These are phyloP conservation scores for Bocquillonia castaneifolia DNA, from an alignment of 441 rosid genomes.

Conservation along the genomic window DNA sequence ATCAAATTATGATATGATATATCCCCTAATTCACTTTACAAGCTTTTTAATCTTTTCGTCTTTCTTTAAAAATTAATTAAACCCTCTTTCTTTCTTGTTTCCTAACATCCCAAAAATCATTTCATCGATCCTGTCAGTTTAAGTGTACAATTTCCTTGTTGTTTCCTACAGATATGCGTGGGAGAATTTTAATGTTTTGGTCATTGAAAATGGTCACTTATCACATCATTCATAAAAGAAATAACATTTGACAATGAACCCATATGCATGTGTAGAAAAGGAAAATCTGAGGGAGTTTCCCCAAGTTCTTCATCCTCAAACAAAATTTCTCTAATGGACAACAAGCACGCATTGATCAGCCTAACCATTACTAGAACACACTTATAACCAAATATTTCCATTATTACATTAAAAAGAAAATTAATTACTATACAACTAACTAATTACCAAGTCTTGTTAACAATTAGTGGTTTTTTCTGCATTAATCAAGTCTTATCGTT, in stretches of 20 bases:
- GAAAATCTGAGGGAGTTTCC: background rate
- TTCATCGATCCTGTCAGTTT: too few relatives aligned
- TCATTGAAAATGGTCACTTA: background rate
- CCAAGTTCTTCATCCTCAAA: background rate
- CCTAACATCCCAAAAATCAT: background rate
- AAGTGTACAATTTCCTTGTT: background rate
- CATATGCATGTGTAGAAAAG: background rate
- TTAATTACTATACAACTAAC: too few relatives aligned
- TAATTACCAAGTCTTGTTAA: too few relatives aligned
- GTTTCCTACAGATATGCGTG: conserved; percentile 5
- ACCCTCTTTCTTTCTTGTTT: conserved; percentile 10
- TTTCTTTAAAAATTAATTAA: background rate
- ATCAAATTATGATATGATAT: too few relatives aligned
- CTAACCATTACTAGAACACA: too few relatives aligned
- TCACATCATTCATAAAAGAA: background rate
- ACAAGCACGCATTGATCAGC: background rate
- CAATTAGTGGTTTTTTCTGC: too few relatives aligned
- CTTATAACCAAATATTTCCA: too few relatives aligned
- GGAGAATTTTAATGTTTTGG: background rate
- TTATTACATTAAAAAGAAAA: too few relatives aligned
- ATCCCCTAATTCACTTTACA: background rate
- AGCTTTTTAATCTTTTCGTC: background rate
- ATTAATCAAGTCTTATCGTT: too few relatives aligned
- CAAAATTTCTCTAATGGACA: background rate
- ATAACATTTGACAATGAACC: background rate